Evolutionary conservation across 768 basidiomycete species (phyloP).

Genomic region (Tephrocybe sp.): DNA sequence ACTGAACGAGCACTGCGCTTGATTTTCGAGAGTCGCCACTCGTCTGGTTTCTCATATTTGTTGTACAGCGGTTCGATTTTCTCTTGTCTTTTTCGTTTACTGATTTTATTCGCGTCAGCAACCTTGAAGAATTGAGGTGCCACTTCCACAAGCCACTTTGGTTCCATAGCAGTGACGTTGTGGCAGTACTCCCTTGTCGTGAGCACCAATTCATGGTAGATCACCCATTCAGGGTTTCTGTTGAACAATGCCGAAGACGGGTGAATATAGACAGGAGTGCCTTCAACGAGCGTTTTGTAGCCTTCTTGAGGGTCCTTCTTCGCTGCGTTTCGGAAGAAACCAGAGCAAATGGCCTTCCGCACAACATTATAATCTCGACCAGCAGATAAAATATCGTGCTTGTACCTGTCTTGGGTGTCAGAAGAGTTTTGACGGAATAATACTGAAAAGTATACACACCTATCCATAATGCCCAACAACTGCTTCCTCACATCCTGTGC

Average conservation of each 20-base stretch:
- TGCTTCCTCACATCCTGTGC: slow-evolving; percentile 99
- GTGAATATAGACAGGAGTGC: slow-evolving; percentile 98
- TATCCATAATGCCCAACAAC: slow-evolving; percentile 97
- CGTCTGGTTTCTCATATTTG: slow-evolving; percentile 92
- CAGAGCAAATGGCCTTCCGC: slow-evolving; percentile 93
- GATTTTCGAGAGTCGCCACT: slow-evolving; percentile 92
- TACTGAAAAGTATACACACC: slow-evolving; percentile 44
- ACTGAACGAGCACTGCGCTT: slow-evolving; percentile 88
- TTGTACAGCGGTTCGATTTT: slow-evolving; percentile 97
- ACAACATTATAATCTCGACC: slow-evolving; percentile 92
- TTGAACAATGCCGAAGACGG: slow-evolving; percentile 97
- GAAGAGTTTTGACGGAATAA: not conserved
- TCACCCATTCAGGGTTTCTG: slow-evolving; percentile 92
- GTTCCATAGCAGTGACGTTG: slow-evolving; percentile 93
- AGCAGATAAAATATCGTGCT: slow-evolving; percentile 93
- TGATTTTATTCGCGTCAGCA: slow-evolving; percentile 96
- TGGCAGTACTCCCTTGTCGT: slow-evolving; percentile 96
- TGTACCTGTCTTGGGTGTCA: slow-evolving; percentile 58
- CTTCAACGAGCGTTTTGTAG: slow-evolving; percentile 96
- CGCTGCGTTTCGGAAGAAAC: slow-evolving; percentile 97
- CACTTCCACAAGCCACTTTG: slow-evolving; percentile 97
- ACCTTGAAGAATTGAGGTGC: slow-evolving; percentile 99
- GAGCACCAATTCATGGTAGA: slow-evolving; percentile 93
- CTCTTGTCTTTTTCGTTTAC: slow-evolving; percentile 92
- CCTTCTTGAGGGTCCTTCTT: slow-evolving; percentile 99